Base-by-base conservation (phyloP, 225 moss, liverwort and hornwort species). In the Bryoerythrophyllum caledonicum region DNA sequence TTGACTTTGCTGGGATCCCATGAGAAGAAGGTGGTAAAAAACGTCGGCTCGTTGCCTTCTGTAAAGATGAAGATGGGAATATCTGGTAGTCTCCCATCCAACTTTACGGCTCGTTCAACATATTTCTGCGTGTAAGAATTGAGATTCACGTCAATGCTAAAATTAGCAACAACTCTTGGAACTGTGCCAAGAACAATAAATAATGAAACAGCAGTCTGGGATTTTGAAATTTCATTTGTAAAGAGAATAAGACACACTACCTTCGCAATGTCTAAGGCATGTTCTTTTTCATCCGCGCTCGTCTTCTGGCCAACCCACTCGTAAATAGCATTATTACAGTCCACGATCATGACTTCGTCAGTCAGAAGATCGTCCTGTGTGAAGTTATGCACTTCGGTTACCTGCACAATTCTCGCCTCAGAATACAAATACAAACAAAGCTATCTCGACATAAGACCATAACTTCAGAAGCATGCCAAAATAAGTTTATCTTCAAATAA, bases 361-460 rank as follows among this genome's bases (percentile, higher is more conserved):
- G 90, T 91, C 85, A 97, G 79, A 74, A 97, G 88, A 72, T 97
- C 96, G 60, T 94, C 94, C 82, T 97, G 94, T 38, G 83, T 89
- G 74, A 93, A 97, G 79, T 94, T 97, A 76, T 90, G 93, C 32
- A 93, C 83, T 81, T 97, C 96, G 38, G 43, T 84, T 63, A 86
- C 82, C 96, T 94, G 90, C 78, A 83, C 43, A 67, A 71, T 63
- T 67, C 41, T 71, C 62, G 51, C 49, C 48, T 78, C 63, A 74
- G 62, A 37, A 60, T 37, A 32, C 66, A 24, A 60, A 28, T 9
- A 34, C 32, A 67, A 56, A 61, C 48, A 67, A 71, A 74, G 59
- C 23, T 37, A 34, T 26, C 30, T 52, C 60, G 26, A 12, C 7
- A 73, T 43, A 60, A 73, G 40, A 73, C 21, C 44, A 69, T 20